Base-by-base conservation (phyloP, 2,329 filamentous ascomycete species). In the Colletotrichum musae region DNA sequence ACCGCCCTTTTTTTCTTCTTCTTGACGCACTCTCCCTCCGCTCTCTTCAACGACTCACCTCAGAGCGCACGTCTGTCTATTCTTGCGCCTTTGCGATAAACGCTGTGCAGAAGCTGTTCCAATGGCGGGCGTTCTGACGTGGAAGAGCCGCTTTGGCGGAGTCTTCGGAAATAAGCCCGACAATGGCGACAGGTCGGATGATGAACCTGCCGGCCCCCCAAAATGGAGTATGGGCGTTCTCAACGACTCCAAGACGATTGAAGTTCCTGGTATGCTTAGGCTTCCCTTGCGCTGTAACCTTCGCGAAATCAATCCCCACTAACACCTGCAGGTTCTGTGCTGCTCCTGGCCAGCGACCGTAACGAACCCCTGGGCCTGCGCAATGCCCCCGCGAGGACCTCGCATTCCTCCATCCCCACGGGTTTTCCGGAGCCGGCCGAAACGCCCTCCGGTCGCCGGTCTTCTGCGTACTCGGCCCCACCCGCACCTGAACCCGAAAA, bases 161-260 rank as follows among this genome's bases (percentile, higher is more conserved):
- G 56, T 71, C 47, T 70, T 69, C 21, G 64, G 54, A 18, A 72
- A 70, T 6, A 54, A 63, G 9, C 26, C 45, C 5, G 50, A 60
- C 18, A 32, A 54, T 6, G 64, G 47, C 21, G 61, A 64, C 5
- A 51, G 51, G 2, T 51, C 52, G 18, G 58, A 21, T 6, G 50
- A 63, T n/a, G 51, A 57, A 36, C 24, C 50, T n/a, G 36, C 66
- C 16, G 71, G 70, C 7, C 75, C 73, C 28, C 76, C 83, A 6
- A 86, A 77, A 80, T 90, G 88, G 88, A 87, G 83, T 57, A 83
- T 97, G 82, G 94, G 95, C n/a, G 93, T 98, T 28, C 80, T 97
- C 72, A 95, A 94, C 75, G 94, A 96, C 74, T 88, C 84, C 56
- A 80, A 91, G 66, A 97, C 94, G 0, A 92, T 96, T 71, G 93